Conservation (phyloP, 1,284 basidiomycete genomes). For the Ganoderma boninense region DNA sequence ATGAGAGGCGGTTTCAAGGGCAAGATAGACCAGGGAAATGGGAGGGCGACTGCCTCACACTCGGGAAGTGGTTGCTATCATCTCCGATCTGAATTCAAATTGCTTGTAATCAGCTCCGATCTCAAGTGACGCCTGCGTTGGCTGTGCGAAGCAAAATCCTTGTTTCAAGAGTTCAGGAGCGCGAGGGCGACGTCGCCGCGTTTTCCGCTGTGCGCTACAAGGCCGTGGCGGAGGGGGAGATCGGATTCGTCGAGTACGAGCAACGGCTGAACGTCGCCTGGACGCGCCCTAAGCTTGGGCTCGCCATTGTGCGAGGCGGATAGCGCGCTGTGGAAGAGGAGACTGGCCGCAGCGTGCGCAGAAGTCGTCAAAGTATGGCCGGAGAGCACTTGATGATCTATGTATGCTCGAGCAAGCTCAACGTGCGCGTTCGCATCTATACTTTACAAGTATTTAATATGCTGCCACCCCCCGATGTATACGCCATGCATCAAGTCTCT, state of each 20-base stretch:
- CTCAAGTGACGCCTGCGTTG: no score
- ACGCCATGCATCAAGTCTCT: not conserved
- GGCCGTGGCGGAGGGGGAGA: slow-evolving; percentile 56
- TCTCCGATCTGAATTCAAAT: no score
- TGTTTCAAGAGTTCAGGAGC: no score
- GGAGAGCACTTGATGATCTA: slow-evolving; percentile 9
- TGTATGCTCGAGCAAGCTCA: no score
- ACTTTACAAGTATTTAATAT: not conserved
- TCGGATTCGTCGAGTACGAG: slow-evolving; percentile 77
- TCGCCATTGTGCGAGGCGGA: slow-evolving; percentile 63
- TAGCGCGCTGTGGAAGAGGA: slow-evolving; percentile 60
- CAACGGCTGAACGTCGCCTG: slow-evolving; percentile 79
- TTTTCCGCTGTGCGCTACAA: slow-evolving; percentile 79
- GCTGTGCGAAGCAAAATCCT: no score
- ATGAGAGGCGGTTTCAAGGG: no score
- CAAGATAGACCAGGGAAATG: no score
- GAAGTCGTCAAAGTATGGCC: slow-evolving; percentile 37
- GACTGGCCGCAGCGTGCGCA: slow-evolving; percentile 54
- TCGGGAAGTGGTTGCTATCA: no score
- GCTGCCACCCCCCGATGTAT: no score
- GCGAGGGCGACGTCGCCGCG: slow-evolving; percentile 77
- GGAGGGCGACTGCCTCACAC: no score
- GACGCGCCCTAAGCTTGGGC: slow-evolving; percentile 76
- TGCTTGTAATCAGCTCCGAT: no score
- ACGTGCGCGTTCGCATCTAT: not conserved